These are phyloP conservation scores for Scytalidium lignicola DNA, from an alignment of 2,329 filamentous ascomycete species.

Conservation along the genomic window DNA sequence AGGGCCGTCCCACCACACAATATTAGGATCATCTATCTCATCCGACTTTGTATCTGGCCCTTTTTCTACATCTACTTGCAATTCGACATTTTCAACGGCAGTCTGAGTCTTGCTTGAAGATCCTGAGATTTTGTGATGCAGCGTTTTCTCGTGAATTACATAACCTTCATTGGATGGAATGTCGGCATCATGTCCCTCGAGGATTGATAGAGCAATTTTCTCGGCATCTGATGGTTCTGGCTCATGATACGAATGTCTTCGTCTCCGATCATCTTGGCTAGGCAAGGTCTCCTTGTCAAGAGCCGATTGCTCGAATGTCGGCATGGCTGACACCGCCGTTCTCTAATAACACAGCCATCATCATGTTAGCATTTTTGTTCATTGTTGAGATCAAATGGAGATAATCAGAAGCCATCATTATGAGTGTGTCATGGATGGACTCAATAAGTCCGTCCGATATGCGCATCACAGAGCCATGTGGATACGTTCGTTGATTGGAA, in stretches of 20 bases:
- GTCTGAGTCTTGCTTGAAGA: neutral
- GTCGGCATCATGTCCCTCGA: constrained; percentile 45
- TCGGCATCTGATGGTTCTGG: constrained; percentile 7
- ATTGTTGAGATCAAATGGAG: too few species aligned
- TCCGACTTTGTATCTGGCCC: constrained; percentile 1
- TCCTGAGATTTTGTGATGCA: neutral
- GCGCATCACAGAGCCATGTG: too few species aligned
- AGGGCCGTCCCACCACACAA: constrained; percentile 20
- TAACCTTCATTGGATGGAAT: constrained; percentile 43
- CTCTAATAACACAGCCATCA: neutral
- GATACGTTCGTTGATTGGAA: too few species aligned
- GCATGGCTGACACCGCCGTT: neutral
- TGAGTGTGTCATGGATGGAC: too few species aligned
- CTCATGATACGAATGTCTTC: neutral
- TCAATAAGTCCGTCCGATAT: too few species aligned
- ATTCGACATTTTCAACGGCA: neutral
- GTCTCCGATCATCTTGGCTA: neutral
- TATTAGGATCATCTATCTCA: constrained; percentile 14
- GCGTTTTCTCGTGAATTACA: constrained; percentile 17
- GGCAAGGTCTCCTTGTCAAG: neutral
- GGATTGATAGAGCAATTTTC: constrained; percentile 9
- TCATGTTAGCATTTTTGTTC: neutral
- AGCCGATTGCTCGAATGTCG: neutral
- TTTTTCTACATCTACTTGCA: constrained; percentile 10
- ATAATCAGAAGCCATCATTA: too few species aligned